phyloP scores from a whole-genome alignment of 805 yeast genomes.

The Saturnispora bothae region DNA sequence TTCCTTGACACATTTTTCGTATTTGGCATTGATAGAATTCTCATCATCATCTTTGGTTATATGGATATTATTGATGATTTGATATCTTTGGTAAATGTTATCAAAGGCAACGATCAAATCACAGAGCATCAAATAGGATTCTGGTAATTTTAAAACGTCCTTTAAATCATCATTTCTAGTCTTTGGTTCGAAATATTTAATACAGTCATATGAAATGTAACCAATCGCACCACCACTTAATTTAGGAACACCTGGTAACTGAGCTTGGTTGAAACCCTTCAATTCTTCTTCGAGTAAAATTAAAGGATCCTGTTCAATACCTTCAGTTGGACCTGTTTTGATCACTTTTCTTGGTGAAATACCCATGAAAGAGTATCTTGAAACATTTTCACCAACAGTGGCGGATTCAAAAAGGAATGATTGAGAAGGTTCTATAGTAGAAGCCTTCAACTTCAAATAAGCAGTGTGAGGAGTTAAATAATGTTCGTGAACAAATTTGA shows the following conservation, averaged over 20 bases:
- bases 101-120: constrained; percentile 89
- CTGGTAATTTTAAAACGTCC: constrained; percentile 81
- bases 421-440: constrained; percentile 42
- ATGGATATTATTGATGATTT: constrained; percentile 72
- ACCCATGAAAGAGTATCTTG: constrained; percentile 88
- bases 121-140: constrained; percentile 82
- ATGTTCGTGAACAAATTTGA: constrained; percentile 61
- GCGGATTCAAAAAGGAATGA: constrained; percentile 87
- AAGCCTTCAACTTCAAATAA: constrained; percentile 69
- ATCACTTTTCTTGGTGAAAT: constrained; percentile 72
- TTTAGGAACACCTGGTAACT: constrained; percentile 71
- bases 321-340: constrained; percentile 64
- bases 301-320: constrained; percentile 72
- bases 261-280: constrained; percentile 52
- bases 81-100: constrained; percentile 87
- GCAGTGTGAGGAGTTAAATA: constrained; percentile 85
- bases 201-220: constrained; percentile 91
- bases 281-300: constrained; percentile 65
- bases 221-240: constrained; percentile 96
- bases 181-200: constrained; percentile 91
- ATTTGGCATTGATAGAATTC: constrained; percentile 32
- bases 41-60: constrained; percentile 27
- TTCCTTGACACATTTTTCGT: constrained; percentile 42
- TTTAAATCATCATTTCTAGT: constrained; percentile 61
- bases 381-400: constrained; percentile 77